Base-by-base conservation (phyloP, 176 grass and related monocot species). In the Eragrostis curvula region DNA sequence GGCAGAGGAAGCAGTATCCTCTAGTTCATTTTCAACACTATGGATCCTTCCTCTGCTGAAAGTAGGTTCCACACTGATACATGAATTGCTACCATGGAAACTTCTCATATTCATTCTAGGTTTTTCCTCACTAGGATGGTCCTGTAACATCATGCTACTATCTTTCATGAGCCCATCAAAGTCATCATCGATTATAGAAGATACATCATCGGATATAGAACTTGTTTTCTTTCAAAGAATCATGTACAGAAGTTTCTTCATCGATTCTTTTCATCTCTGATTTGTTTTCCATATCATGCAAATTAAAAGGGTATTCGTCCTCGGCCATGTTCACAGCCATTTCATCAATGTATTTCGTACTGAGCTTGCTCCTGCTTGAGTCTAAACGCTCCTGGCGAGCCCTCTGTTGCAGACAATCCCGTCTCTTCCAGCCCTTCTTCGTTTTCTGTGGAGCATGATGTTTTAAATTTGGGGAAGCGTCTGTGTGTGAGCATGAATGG, bases 311-410 rank as follows among this genome's bases (percentile, higher is more conserved):
- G 45, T 43, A 74, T 70, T 88, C 88, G 69, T 99, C 88, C 78
- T 96, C 91, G 59, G 88, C 81, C 92, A 98, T 93, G 80, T 93
- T 95, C 32, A 91, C 86, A 74, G 84, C 85, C 96, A 95, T 93
- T 72, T 96, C 91, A 81, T 92, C 90, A 79, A 86, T 72, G 46
- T 89, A 71, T 81, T 67, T 72, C 83, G 93, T 88, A 48, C 20
- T 75, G 45, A 89, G 83, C 53, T 88, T 93, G 71, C 92, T 99
- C 83, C 93, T 89, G 68, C 93, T 93, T 15, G 73, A 87, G 43
- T 96, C 94, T 58, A 99, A 74, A 48, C 91, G 84, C 70, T 99
- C 96, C 59, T 99, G 90, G 12, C 93, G 93, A 90, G 91, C 91
- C 52, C 79, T 88, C 84, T 96, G 96, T 74, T 99, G 96, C 29